Conservation (phyloP, 2,329 filamentous ascomycete species). For the Penicillium sp. region DNA sequence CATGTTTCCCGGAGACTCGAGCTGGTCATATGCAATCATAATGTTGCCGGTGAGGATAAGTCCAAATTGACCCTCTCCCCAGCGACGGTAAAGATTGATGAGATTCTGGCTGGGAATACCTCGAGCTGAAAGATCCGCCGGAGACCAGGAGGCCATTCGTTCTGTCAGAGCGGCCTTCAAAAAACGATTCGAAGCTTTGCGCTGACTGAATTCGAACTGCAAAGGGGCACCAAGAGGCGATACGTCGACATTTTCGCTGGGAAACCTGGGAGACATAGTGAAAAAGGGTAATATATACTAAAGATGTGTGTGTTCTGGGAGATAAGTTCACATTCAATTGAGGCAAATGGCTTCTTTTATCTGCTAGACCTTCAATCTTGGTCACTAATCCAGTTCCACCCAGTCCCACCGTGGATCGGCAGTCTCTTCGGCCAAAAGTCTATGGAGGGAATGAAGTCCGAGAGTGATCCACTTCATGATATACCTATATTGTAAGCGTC, state of each 20-base stretch:
- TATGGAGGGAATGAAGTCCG: background rate
- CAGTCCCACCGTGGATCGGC: background rate
- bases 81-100: constrained; percentile 46
- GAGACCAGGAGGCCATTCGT: constrained; percentile 53
- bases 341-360: background rate
- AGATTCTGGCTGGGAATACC: constrained; percentile 47
- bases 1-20: constrained; percentile 23
- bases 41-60: constrained; percentile 24
- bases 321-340: background rate
- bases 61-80: constrained; percentile 9
- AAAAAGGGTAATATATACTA: background rate
- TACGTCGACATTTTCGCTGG: constrained; percentile 18
- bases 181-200: constrained; percentile 56
- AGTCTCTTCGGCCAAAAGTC: background rate
- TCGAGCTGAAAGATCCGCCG: constrained; percentile 44
- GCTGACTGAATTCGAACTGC: constrained; percentile 45
- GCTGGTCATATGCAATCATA: constrained; percentile 21
- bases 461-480: background rate
- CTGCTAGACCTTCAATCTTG: background rate
- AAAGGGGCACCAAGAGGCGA: constrained; percentile 42
- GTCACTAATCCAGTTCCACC: background rate
- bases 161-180: constrained; percentile 62
- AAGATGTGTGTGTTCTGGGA: too few relatives aligned
- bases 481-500: background rate
- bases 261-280: background rate